phyloP scores from a whole-genome alignment of 164 flowering plant species.

The Malania oleifera region DNA sequence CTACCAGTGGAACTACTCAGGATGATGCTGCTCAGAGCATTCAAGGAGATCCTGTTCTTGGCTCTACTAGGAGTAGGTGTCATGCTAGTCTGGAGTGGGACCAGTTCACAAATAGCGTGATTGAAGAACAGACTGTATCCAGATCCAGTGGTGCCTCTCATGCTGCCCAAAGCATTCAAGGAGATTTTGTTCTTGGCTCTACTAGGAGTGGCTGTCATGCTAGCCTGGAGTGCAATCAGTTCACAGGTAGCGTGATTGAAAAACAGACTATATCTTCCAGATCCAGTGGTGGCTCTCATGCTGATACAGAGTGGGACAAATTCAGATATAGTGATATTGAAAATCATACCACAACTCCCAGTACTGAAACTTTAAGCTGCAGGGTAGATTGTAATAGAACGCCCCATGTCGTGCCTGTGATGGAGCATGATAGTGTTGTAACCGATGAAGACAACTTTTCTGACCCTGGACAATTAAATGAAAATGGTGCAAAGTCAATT shows the following conservation, averaged over 20 bases:
- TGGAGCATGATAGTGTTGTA: constrained; percentile 14
- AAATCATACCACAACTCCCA: constrained; percentile 12
- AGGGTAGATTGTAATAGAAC: constrained; percentile 7
- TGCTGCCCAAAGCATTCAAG: constrained; percentile 12
- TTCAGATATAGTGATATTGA: neutral
- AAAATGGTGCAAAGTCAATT: constrained; percentile 16
- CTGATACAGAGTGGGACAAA: neutral
- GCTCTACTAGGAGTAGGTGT: constrained; percentile 12
- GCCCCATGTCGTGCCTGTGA: constrained; percentile 9
- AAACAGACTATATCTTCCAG: neutral
- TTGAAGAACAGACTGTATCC: neutral
- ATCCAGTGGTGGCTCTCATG: constrained; percentile 7
- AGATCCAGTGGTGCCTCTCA: constrained; percentile 11
- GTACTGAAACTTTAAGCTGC: constrained; percentile 11
- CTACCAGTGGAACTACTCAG: constrained; percentile 14
- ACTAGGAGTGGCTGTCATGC: constrained; percentile 9
- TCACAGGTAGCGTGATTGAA: constrained; percentile 6
- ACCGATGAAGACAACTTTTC: constrained; percentile 15
- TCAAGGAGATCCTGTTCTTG: constrained; percentile 14
- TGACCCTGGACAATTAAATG: constrained; percentile 15
- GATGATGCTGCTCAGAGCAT: constrained; percentile 7
- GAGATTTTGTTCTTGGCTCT: constrained; percentile 11
- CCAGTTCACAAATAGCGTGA: constrained; percentile 7
- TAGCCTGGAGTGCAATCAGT: constrained; percentile 4
- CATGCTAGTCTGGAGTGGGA: constrained; percentile 5